Percentiles rank a stretch among this genome's conserved stretches.
phyloP scores from a whole-genome alignment of 2,329 filamentous ascomycete genomes.

The Penicillium expansum region DNA sequence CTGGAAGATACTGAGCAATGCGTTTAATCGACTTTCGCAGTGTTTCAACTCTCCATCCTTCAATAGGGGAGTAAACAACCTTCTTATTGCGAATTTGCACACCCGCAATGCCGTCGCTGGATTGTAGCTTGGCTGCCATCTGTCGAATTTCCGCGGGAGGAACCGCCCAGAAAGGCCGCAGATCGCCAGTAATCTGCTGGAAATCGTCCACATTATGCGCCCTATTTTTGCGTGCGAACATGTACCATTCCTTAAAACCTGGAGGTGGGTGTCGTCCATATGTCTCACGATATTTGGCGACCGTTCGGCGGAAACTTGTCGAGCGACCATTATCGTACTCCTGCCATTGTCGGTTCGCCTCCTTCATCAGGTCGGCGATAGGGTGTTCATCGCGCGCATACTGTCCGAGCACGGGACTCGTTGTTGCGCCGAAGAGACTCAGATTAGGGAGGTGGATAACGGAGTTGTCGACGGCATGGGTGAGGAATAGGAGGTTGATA shows the following conservation, averaged over 20 bases:
- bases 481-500: conserved; percentile 15
- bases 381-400: conserved; percentile 27
- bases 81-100: conserved; percentile 36
- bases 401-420: conserved; percentile 5
- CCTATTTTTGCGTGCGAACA: conserved; percentile 36
- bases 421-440: neutral
- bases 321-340: conserved; percentile 34
- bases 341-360: conserved; percentile 35
- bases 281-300: conserved; percentile 37
- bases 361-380: conserved; percentile 33
- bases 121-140: conserved; percentile 35
- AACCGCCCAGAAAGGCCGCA: conserved; percentile 40
- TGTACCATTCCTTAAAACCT: conserved; percentile 42
- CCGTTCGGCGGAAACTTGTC: conserved; percentile 38
- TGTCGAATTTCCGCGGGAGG: conserved; percentile 32
- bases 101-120: conserved; percentile 29
- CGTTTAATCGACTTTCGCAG: conserved; percentile 48
- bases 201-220: conserved; percentile 42
- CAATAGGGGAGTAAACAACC: conserved; percentile 35
- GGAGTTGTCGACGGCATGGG: conserved; percentile 6
- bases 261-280: conserved; percentile 43
- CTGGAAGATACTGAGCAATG: conserved; percentile 56
- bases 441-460: conserved; percentile 8
- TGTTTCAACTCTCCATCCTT: conserved; percentile 44
- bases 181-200: conserved; percentile 38